Evolutionary conservation across 495 filamentous ascomycete species (phyloP), one percentile per base, ranked within the genome.

Genomic region (Hypoxylon subgilvum): DNA sequence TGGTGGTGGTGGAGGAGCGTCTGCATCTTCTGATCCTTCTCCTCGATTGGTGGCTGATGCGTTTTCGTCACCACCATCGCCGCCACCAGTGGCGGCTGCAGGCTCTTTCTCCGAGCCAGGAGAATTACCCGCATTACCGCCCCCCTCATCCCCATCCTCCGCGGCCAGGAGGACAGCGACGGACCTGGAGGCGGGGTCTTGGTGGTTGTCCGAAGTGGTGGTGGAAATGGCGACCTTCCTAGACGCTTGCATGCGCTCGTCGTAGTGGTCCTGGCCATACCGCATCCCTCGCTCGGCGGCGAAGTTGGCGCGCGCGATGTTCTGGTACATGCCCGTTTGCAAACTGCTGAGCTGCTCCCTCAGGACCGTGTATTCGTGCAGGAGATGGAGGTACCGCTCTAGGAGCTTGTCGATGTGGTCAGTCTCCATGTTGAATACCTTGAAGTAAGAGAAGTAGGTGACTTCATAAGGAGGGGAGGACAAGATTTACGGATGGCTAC

Each of bases 291-390:
- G 79, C 35, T 82, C 76, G 38, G 83, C 85, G 14, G 80, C 76
- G 71, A 88, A 90, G 69, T 90, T 90, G 36, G 88, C 88, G 47
- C 86, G 82, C 18, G 88, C 84, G 14, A 92, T 79, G 71, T 72
- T 59, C 18, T 78, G 78, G 60, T 73, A 75, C 25, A 79, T 67
- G 54, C 78, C 80, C 14, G 84, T 78, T 19, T 92, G 76, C 16
- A 82, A 69, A 18, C 70, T 65, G 28, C 74, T 73, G 8, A 94
- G 74, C 14, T 78, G 62, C 22, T 72, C 67, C 27, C 86, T 84
- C 14, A 89, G 72, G 21, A 72, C 72, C 39, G 87, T 84, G 74
- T 96, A 89, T 57, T 80, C 70, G 72, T 94, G 80, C 0, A 96
- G 76, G 4, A 90, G 80, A 45, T 71, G 25, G 10, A 95, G 81